These are phyloP conservation scores for Musa balbisiana DNA, from an alignment of 202 grass and related monocot species.

Conservation along the genomic window DNA sequence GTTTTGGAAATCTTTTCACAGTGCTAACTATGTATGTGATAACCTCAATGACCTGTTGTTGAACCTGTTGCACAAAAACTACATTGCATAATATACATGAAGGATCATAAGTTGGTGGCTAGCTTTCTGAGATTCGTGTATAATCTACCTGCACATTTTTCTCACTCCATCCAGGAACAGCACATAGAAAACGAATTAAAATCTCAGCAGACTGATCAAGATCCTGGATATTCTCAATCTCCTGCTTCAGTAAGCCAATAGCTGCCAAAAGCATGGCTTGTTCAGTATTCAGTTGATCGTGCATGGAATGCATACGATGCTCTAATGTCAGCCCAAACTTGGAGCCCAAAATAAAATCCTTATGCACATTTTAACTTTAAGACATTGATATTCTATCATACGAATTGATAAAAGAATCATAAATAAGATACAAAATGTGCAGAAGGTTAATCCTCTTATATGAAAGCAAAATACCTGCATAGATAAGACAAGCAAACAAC, in stretches of 20 bases:
- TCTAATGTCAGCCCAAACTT: not conserved
- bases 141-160: conserved; percentile 86
- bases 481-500: no score
- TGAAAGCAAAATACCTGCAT: no score
- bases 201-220: conserved; percentile 76
- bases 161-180: conserved; percentile 89
- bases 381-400: no score
- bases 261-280: conserved; percentile 35
- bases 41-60: conserved; percentile 89
- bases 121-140: conserved; percentile 6
- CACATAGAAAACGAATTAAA: conserved; percentile 81
- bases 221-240: conserved; percentile 72
- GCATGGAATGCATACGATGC: not conserved
- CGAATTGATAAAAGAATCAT: no score
- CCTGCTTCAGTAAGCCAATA: conserved; percentile 69
- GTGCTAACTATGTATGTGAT: conserved; percentile 64
- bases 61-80: conserved; percentile 57
- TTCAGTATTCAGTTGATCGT: not conserved
- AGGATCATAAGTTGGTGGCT: conserved; percentile 16
- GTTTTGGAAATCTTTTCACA: conserved; percentile 82
- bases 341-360: no score
- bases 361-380: no score
- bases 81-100: not conserved
- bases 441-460: no score
- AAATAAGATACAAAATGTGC: no score